phyloP scores from a whole-genome alignment of 2,329 filamentous ascomycete species.

The Aspergillus ibericus region DNA sequence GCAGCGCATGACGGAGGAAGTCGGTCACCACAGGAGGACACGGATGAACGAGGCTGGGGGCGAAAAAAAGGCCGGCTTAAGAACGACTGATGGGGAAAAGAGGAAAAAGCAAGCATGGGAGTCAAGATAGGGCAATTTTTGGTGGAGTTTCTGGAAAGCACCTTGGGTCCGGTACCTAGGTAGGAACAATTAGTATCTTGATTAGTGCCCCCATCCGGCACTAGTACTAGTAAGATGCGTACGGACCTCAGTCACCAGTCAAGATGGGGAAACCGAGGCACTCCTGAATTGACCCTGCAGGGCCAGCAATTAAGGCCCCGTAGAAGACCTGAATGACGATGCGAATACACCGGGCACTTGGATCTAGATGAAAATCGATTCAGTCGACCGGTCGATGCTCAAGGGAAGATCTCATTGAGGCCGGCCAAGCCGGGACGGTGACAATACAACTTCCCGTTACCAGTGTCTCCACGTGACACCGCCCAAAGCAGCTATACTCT shows the following conservation, averaged over 20 bases:
- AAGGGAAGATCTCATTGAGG: background rate
- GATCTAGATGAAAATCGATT: background rate
- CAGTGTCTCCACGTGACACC: background rate
- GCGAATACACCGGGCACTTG: background rate
- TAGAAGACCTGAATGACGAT: no score
- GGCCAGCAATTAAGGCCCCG: background rate
- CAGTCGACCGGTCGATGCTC: background rate
- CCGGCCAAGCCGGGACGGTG: background rate
- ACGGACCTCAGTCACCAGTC: background rate
- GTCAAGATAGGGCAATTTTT: conserved; percentile 15
- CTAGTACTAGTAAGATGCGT: background rate
- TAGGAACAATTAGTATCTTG: background rate
- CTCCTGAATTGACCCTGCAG: no score
- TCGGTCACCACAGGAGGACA: conserved; percentile 6
- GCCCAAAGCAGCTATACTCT: background rate
- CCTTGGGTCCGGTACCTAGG: conserved; percentile 9
- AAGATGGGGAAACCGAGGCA: background rate
- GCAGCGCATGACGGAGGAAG: conserved; percentile 23
- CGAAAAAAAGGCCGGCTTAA: background rate
- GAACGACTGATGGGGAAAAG: background rate
- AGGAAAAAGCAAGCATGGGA: conserved; percentile 10
- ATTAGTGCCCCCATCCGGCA: conserved; percentile 1
- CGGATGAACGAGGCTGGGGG: background rate
- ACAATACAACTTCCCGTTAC: background rate
- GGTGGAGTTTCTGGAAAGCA: conserved; percentile 16